Percentiles rank a stretch among this genome's conserved stretches.
These are phyloP conservation scores for Drechslerella dactyloides DNA, from an alignment of 2,329 filamentous ascomycete species.

Conservation along the genomic window DNA sequence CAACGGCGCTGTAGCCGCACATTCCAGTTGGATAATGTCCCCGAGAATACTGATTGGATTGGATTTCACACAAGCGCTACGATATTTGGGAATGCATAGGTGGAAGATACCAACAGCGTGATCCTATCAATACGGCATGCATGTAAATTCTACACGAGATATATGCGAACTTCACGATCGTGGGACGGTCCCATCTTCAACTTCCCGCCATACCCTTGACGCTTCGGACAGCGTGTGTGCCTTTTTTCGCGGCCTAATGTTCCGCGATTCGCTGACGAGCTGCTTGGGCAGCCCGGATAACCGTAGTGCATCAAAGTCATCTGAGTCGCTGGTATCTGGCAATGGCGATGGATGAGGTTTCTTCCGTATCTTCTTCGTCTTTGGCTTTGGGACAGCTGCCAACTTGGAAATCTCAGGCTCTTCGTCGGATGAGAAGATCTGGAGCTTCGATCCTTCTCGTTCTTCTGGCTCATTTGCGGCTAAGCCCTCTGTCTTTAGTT, in stretches of 20 bases:
- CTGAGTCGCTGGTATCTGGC: conserved; percentile 6
- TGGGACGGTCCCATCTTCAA: not conserved
- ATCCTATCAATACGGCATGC: too few relatives aligned
- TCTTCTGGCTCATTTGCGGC: not conserved
- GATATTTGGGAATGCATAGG: too few relatives aligned
- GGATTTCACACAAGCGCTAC: too few relatives aligned
- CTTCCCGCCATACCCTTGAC: conserved; percentile 36
- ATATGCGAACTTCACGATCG: too few relatives aligned
- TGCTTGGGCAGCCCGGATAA: conserved; percentile 25
- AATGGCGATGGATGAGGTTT: not conserved
- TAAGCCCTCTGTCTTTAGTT: not conserved
- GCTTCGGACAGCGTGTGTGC: conserved; percentile 18
- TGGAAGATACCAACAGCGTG: too few relatives aligned
- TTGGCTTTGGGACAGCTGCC: not conserved
- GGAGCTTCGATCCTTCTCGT: not conserved
- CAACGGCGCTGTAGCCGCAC: too few relatives aligned
- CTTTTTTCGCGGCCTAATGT: conserved; percentile 7
- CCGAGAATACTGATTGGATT: too few relatives aligned
- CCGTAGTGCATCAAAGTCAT: conserved; percentile 37
- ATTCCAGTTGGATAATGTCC: too few relatives aligned
- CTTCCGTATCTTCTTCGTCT: not conserved
- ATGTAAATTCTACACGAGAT: not conserved
- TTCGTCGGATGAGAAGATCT: conserved; percentile 24
- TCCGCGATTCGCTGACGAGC: conserved; percentile 11
- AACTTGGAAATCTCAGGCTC: not conserved